Evolutionary conservation across 441 rosid species (phyloP).

Genomic region (Bocquillonia castaneifolia): DNA sequence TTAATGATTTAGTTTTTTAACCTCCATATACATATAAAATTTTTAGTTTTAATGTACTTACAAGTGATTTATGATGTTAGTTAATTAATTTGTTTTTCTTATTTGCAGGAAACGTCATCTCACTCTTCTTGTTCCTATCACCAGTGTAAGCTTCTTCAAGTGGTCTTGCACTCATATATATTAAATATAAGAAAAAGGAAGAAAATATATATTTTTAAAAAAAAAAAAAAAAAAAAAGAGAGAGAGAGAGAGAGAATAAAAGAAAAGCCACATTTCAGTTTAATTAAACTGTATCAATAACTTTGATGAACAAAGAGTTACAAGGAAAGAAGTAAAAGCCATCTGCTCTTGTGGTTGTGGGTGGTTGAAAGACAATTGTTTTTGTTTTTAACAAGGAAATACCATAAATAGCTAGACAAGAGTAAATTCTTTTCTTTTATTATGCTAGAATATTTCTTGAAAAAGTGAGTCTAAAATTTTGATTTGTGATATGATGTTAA

Average conservation of each 20-base stretch:
- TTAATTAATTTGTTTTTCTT: constrained; percentile 5
- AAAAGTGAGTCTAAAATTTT: background rate
- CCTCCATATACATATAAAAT: background rate
- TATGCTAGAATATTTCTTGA: no score
- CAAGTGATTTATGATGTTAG: constrained; percentile 5
- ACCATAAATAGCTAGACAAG: background rate
- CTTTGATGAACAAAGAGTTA: background rate
- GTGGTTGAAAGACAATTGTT: no score
- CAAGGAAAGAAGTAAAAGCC: no score
- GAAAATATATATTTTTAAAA: background rate
- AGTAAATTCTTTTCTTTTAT: no score
- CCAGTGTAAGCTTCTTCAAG: constrained; percentile 59
- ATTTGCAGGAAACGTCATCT: constrained; percentile 63
- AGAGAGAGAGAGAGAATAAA: background rate
- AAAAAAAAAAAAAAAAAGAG: background rate
- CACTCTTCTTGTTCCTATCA: constrained; percentile 72
- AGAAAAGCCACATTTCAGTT: background rate
- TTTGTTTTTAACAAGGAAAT: no score
- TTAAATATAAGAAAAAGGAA: background rate
- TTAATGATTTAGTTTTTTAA: background rate
- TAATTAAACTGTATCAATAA: background rate
- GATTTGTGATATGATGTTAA: background rate
- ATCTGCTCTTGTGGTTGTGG: no score
- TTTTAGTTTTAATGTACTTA: background rate
- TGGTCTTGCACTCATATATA: background rate